Evolutionary conservation across 2,329 filamentous ascomycete species (phyloP).

Genomic region (Thelonectria blattea): DNA sequence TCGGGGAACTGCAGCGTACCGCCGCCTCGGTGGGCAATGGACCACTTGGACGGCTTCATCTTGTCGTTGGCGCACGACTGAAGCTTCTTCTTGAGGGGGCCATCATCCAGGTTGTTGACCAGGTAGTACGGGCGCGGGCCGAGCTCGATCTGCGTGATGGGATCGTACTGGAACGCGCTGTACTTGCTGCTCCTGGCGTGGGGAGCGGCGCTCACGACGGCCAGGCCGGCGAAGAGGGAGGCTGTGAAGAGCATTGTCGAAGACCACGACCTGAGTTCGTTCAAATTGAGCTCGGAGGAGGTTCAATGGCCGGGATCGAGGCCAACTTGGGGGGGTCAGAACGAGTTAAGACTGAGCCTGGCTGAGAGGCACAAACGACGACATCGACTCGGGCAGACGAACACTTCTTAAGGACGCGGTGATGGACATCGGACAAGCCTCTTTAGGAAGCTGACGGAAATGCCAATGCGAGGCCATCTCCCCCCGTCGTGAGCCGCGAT

Average conservation of each 20-base stretch:
- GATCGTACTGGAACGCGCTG: conserved; percentile 30
- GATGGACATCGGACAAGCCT: conserved; percentile 29
- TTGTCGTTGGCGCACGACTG: conserved; percentile 62
- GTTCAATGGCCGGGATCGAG: conserved; percentile 6
- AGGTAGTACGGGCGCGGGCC: conserved; percentile 70
- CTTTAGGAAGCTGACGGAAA: conserved; percentile 24
- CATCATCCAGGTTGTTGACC: conserved; percentile 65
- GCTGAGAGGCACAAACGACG: neutral
- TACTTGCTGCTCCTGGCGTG: conserved; percentile 24
- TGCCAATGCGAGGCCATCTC: conserved; percentile 19
- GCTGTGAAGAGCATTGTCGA: conserved; percentile 44
- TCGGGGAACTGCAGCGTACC: conserved; percentile 69
- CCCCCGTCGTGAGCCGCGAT: conserved; percentile 21
- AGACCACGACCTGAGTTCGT: neutral
- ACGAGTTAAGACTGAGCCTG: conserved; percentile 25
- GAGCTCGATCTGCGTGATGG: conserved; percentile 59
- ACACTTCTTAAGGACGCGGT: conserved; percentile 29
- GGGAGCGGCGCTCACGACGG: conserved; percentile 38
- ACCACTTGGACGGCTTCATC: conserved; percentile 59
- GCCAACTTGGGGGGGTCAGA: conserved; percentile 8
- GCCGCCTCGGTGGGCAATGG: conserved; percentile 67
- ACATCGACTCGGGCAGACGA: conserved; percentile 11
- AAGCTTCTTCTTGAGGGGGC: conserved; percentile 65
- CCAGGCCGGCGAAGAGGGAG: conserved; percentile 41
- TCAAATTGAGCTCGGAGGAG: conserved; percentile 14